Evolutionary conservation across 164 flowering plant species (phyloP), one percentile per base, ranked within the genome.

Genomic region (Piper betle): DNA sequence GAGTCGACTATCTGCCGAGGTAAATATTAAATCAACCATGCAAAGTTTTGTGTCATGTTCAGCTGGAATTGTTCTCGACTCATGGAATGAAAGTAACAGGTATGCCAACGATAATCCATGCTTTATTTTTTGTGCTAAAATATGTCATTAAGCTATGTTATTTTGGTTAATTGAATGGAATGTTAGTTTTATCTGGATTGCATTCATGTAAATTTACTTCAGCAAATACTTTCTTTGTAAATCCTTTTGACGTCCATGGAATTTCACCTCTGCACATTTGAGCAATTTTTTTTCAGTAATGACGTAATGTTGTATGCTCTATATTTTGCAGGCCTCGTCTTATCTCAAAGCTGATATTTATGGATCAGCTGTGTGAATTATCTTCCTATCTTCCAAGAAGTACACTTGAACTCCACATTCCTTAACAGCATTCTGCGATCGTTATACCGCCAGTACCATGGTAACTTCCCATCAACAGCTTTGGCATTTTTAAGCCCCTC

Each of bases 381-480:
- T 91, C 96, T 11, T 81, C 93, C 18, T 80, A 82, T 72, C 82
- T 94, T 56, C 85, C 99, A 37, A 74, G 99, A 77, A 88, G 85
- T 74, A 67, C 91, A 43, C 81, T 94, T 37, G 96, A 94, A 75
- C 56, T 84, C 38, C 80, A 87, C 60, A 68, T 94, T 66, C 97
- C 99, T 16, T 94, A 86, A n/a, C 54, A 68, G 91, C 11, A 82
- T 94, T 70, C 81, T 91, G 7, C 93, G 93, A 20, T 94, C 99
- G 37, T 76, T 94, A 66, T 94, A 94, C 61, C 82, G 85, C 71
- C 99, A 91, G 69, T 88, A 86, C 72, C 86, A 91, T 62, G 70
- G 75, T 20, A 84, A 78, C 62, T 77, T 86, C 33, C 82, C 88
- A 55, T 72, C 89, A 5, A 63, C 74, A n/a, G 81, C 84, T 2